Conservation (phyloP, 805 yeast species). For the Saturnispora zaruensis region DNA sequence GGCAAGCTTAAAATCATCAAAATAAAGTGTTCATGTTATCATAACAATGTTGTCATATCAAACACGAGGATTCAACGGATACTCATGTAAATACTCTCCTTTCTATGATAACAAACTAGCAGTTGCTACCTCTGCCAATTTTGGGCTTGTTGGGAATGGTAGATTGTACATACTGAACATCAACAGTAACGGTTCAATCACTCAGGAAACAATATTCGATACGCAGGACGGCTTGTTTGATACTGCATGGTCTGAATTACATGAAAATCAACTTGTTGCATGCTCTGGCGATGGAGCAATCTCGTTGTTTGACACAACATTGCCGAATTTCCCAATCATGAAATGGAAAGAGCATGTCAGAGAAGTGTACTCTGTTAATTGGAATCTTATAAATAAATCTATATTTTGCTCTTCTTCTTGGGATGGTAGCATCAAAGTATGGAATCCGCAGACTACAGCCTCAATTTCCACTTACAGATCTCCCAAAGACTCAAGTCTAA, state of each 20-base stretch:
- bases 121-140: conserved; percentile 85
- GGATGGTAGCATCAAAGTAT: conserved; percentile 83
- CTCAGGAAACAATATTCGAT: conserved; percentile 52
- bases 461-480: conserved; percentile 49
- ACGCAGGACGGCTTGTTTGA: conserved; percentile 93
- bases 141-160: conserved; percentile 93
- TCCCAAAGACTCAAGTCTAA: conserved; percentile 20
- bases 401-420: conserved; percentile 74
- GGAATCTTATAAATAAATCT: conserved; percentile 37
- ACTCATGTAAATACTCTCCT: conserved; percentile 83
- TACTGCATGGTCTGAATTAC: conserved; percentile 80
- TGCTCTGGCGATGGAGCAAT: conserved; percentile 90
- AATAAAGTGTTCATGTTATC: not conserved
- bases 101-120: conserved; percentile 84
- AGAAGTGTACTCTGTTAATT: conserved; percentile 31
- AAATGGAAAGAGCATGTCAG: conserved; percentile 66
- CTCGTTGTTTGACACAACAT: conserved; percentile 68
- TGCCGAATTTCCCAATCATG: conserved; percentile 61
- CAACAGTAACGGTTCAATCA: conserved; percentile 53
- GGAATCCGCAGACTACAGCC: conserved; percentile 55
- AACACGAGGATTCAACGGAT: conserved; percentile 79
- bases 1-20: not conserved
- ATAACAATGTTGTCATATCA: conserved; percentile 58
- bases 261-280: conserved; percentile 75
- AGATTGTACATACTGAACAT: conserved; percentile 64